Base-by-base conservation (phyloP, 768 basidiomycete genomes). In the Gelatoporia subvermispora region DNA sequence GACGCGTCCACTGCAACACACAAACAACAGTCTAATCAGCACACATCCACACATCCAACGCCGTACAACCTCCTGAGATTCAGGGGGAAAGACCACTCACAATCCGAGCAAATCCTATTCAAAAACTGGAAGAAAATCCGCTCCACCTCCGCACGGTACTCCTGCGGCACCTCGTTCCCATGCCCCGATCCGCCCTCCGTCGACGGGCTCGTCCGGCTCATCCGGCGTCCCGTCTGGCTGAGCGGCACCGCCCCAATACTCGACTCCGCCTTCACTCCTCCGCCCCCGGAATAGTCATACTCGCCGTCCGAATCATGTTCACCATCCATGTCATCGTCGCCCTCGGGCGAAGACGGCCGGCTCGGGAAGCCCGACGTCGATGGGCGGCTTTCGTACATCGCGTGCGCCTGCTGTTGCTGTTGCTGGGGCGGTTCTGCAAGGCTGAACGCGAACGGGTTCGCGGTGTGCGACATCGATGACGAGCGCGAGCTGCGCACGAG, bases 51-150 rank as follows among this genome's bases (percentile, higher is more conserved):
- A 7, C 28, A 5, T 7, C 13, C 28, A 31, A 31, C 28, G 13
- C 31, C 3, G 28, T 3, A 42, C n/a, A 3, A 21, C 17, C 41
- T 45, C 44, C 11, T 13, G 21, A 34, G 34, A 25, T 24, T 34
- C 28, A 23, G 42, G 46, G 17, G 34, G 24, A 43, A 31, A 51
- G 47, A 43, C 52, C n/a, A 73, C 88, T 69, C 65, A 94, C 93
- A 65, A 65, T 96, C 89, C 17, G 91, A 94, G 69, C 94, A 98
- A 46, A 89, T 79, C 45, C 73, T 79, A 62, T 85, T 93, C 57
- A 98, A 69, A 62, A 89, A 98, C 55, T 87, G 82, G 61, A 93
- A 83, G 69, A 98, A 96, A 60, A 96, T 84, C 53, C 84, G 80
- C 66, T 96, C 93, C 44, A 98, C 85, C 59, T 90, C 85, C 17